phyloP scores from a whole-genome alignment of 441 rosid species.

The Breynia disticha region DNA sequence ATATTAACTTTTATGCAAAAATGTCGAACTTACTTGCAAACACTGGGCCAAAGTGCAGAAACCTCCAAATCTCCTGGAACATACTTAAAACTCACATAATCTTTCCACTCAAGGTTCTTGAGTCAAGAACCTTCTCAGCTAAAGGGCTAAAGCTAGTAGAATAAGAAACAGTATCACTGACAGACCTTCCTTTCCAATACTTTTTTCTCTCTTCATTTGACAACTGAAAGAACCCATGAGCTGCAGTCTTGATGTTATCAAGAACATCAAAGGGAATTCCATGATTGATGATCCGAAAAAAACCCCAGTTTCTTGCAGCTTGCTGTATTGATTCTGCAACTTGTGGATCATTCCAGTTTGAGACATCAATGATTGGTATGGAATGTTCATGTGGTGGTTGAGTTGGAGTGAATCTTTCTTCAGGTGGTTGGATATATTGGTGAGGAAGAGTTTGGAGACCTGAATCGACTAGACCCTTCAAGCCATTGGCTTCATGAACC shows the following conservation, averaged over 20 bases:
- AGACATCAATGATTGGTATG: constrained; percentile 24
- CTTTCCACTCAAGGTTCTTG: constrained; percentile 52
- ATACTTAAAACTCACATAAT: constrained; percentile 18
- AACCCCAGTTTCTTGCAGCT: constrained; percentile 34
- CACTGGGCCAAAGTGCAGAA: constrained; percentile 20
- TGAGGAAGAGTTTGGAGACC: constrained; percentile 15
- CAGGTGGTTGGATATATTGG: constrained; percentile 15
- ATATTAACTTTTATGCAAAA: background rate
- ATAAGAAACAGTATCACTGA: constrained; percentile 28
- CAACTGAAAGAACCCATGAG: constrained; percentile 27
- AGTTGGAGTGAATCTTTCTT: constrained; percentile 9
- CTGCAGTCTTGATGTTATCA: constrained; percentile 14
- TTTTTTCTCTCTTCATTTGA: constrained; percentile 24
- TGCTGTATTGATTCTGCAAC: constrained; percentile 25
- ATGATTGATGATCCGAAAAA: constrained; percentile 25
- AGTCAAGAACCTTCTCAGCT: constrained; percentile 26
- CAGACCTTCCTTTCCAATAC: constrained; percentile 30
- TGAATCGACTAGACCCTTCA: constrained; percentile 19
- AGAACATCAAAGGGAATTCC: constrained; percentile 14
- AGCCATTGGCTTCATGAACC: constrained; percentile 20
- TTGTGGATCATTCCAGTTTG: constrained; percentile 19
- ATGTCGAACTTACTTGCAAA: constrained; percentile 14
- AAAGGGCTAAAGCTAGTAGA: constrained; percentile 34
- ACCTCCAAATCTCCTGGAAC: constrained; percentile 16
- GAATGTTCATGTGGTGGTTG: constrained; percentile 7